phyloP scores from a whole-genome alignment of 2,329 filamentous ascomycete genomes.

The Teratosphaeria viscida region DNA sequence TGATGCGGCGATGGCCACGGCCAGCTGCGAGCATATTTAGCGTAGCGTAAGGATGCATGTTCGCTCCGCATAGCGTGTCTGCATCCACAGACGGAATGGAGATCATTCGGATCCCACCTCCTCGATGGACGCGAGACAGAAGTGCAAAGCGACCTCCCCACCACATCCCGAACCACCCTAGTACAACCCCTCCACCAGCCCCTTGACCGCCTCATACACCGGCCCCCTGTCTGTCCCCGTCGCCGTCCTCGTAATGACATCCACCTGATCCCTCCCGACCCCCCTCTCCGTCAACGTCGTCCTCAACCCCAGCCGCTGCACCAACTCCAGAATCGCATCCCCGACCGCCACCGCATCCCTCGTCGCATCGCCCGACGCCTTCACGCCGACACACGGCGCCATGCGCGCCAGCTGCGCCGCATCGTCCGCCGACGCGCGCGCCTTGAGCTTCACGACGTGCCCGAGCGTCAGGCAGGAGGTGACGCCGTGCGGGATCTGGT shows the following conservation, averaged over 20 bases:
- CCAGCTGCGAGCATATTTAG: neutral
- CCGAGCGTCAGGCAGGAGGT: conserved; percentile 46
- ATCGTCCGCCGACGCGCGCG: conserved; percentile 30
- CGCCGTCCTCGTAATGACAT: conserved; percentile 34
- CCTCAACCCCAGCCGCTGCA: conserved; percentile 34
- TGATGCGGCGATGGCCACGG: neutral
- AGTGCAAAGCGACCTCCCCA: neutral
- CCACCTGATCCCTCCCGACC: conserved; percentile 32
- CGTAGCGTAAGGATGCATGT: neutral
- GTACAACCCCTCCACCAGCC: conserved; percentile 35
- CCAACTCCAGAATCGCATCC: conserved; percentile 34
- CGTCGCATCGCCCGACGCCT: conserved; percentile 28
- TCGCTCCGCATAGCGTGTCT: neutral
- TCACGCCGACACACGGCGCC: conserved; percentile 34
- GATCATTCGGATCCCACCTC: neutral
- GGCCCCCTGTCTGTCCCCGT: conserved; percentile 34
- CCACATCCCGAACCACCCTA: conserved; percentile 7
- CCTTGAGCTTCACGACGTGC: conserved; percentile 45
- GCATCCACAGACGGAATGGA: neutral
- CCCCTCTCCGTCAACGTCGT: conserved; percentile 37
- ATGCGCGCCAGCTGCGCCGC: conserved; percentile 38
- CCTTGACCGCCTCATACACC: conserved; percentile 33
- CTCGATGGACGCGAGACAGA: too few relatives aligned
- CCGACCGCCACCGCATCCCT: conserved; percentile 37
- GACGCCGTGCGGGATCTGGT: conserved; percentile 46